These are phyloP conservation scores for Chaetoscypha palmicola DNA, from an alignment of 2,329 filamentous ascomycete species.

Conservation along the genomic window DNA sequence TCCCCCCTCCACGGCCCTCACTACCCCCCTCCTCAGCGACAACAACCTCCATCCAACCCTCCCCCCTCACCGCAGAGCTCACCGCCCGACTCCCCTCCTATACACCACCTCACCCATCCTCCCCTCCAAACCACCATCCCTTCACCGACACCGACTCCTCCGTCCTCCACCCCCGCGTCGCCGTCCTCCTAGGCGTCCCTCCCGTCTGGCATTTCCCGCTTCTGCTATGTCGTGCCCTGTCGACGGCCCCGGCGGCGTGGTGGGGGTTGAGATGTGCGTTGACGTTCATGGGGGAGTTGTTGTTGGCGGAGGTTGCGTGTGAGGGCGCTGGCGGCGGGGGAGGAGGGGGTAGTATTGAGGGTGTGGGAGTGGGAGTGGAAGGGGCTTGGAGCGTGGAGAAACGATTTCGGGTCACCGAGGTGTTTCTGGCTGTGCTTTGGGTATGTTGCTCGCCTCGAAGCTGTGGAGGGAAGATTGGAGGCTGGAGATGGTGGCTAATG, in stretches of 20 bases:
- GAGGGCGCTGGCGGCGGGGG: slow-evolving; percentile 31
- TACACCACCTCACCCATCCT: slow-evolving; percentile 2
- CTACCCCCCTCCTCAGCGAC: slow-evolving; percentile 6
- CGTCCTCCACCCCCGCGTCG: slow-evolving; percentile 67
- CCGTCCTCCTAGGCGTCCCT: slow-evolving; percentile 69
- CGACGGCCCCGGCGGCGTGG: slow-evolving; percentile 62
- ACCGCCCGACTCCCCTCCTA: slow-evolving; percentile 5
- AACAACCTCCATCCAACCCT: too few relatives aligned
- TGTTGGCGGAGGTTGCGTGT: slow-evolving; percentile 36
- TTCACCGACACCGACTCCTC: slow-evolving; percentile 28
- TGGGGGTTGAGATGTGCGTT: slow-evolving; percentile 65
- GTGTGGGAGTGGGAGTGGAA: slow-evolving; percentile 3
- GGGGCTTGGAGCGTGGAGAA: slow-evolving; percentile 39
- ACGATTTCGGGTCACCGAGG: slow-evolving; percentile 57
- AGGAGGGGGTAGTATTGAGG: slow-evolving; percentile 27
- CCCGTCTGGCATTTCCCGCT: slow-evolving; percentile 66
- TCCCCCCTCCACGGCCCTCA: slow-evolving; percentile 9
- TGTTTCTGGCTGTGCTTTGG: slow-evolving; percentile 66
- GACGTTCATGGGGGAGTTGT: slow-evolving; percentile 58
- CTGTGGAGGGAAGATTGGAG: too few relatives aligned
- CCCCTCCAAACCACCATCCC: slow-evolving; percentile 22
- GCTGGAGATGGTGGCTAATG: too few relatives aligned
- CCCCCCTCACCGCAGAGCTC: slow-evolving; percentile 6
- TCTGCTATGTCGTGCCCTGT: slow-evolving; percentile 64
- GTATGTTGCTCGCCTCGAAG: too few relatives aligned